Conservation (phyloP, 1,284 basidiomycete genomes). For the Meira nashicola region DNA sequence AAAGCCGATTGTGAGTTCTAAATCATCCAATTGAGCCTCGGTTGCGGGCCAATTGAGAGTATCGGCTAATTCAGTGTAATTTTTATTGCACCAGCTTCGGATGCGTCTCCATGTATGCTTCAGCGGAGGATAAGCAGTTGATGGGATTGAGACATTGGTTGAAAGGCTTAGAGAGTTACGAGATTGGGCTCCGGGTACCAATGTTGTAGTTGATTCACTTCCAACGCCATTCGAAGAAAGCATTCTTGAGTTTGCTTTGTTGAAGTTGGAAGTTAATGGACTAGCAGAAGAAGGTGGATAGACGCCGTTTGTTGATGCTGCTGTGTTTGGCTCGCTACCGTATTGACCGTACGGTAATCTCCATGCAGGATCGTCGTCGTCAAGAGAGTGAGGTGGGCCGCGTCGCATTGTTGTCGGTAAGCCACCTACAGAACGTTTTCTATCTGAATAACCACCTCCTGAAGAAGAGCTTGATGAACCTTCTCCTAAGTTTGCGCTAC, state of each 20-base stretch:
- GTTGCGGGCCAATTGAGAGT: constrained; percentile 50
- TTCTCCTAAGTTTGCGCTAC: constrained; percentile 13
- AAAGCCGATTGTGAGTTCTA: constrained; percentile 44
- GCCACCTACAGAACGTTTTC: constrained; percentile 21
- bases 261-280: not conserved
- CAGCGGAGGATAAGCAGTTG: constrained; percentile 41
- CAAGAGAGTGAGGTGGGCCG: constrained; percentile 24
- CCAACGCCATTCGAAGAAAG: constrained; percentile 12
- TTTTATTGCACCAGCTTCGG: constrained; percentile 35
- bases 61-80: constrained; percentile 47
- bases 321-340: not conserved
- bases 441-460: not conserved
- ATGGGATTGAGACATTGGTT: constrained; percentile 30
- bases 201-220: constrained; percentile 26
- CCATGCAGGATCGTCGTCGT: constrained; percentile 24
- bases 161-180: constrained; percentile 10
- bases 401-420: constrained; percentile 29
- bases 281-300: constrained; percentile 7
- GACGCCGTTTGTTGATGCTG: not conserved
- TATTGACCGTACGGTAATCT: constrained; percentile 32
- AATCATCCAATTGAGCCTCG: constrained; percentile 36
- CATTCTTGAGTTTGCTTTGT: constrained; percentile 22
- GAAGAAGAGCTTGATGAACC: not conserved
- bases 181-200: constrained; percentile 19
- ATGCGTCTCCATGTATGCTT: constrained; percentile 49